These are phyloP conservation scores for Xylaria longipes DNA, from an alignment of 495 filamentous ascomycete species.

Conservation along the genomic window DNA sequence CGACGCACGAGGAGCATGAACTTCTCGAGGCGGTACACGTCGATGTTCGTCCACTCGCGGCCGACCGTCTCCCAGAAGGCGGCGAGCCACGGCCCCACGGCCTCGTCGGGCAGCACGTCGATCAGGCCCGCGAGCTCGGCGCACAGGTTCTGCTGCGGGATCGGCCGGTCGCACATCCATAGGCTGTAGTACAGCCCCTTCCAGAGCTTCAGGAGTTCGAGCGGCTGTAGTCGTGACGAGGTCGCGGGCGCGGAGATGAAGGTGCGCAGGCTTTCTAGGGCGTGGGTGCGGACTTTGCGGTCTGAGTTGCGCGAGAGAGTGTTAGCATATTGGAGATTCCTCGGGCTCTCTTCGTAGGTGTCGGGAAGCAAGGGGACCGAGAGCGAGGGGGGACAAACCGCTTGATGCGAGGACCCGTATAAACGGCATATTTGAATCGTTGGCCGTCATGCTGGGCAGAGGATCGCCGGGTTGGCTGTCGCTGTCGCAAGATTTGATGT, in stretches of 20 bases:
- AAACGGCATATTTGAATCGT: conserved; percentile 55
- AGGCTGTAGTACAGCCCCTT: conserved; percentile 97
- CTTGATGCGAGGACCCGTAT: conserved; percentile 60
- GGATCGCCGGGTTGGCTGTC: neutral
- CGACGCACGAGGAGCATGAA: conserved; percentile 84
- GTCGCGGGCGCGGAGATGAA: conserved; percentile 73
- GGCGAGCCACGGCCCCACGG: conserved; percentile 67
- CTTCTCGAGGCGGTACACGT: conserved; percentile 89
- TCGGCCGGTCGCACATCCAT: conserved; percentile 91
- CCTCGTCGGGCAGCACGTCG: conserved; percentile 61
- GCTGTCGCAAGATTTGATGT: conserved; percentile 11
- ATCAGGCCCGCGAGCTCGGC: conserved; percentile 77
- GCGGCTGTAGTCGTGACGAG: conserved; percentile 60
- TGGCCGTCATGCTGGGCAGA: conserved; percentile 47
- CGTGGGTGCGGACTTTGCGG: conserved; percentile 79
- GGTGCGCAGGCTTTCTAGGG: conserved; percentile 76
- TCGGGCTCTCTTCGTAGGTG: neutral
- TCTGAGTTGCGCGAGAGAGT: conserved; percentile 55
- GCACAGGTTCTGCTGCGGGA: conserved; percentile 84
- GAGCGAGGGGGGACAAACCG: conserved; percentile 42
- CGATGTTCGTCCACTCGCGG: conserved; percentile 80
- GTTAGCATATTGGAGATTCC: conserved; percentile 14
- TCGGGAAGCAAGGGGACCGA: neutral
- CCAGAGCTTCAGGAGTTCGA: conserved; percentile 92
- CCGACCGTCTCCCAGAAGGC: conserved; percentile 93